These are phyloP conservation scores for Blastocystis sp. DNA, from an alignment of 352 stramenopile genomes.

Conservation along the genomic window DNA sequence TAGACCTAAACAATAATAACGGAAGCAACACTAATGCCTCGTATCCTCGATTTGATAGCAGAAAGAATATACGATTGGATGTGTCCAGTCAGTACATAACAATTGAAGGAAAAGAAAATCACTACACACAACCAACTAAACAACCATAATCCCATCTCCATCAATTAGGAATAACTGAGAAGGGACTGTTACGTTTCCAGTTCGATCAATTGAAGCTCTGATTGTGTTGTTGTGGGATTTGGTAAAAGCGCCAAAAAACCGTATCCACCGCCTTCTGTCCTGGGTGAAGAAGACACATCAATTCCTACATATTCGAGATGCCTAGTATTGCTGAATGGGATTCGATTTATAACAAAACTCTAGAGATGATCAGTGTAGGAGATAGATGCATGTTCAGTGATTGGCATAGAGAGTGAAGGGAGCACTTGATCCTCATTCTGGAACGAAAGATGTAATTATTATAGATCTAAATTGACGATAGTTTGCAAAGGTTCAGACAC, in stretches of 20 bases:
- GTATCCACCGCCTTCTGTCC: not conserved
- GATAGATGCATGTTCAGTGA: not conserved
- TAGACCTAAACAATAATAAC: too few species aligned
- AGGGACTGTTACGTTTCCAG: too few species aligned
- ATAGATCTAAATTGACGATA: not conserved
- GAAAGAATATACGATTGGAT: too few species aligned
- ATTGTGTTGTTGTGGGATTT: too few species aligned
- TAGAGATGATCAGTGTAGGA: conserved; percentile 60
- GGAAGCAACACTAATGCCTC: too few species aligned
- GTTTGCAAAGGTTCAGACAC: conserved; percentile 55
- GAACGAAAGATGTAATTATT: conserved; percentile 40
- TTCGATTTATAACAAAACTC: conserved; percentile 65
- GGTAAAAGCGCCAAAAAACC: not conserved
- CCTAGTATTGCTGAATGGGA: conserved; percentile 68
- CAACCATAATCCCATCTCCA: too few species aligned
- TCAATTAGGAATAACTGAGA: too few species aligned
- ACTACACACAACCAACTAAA: too few species aligned
- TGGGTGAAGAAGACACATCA: conserved; percentile 1
- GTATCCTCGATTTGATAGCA: too few species aligned
- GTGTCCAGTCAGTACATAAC: too few species aligned
- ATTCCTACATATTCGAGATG: conserved; percentile 2
- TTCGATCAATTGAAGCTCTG: too few species aligned
- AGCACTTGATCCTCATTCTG: conserved; percentile 20
- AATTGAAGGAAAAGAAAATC: too few species aligned
- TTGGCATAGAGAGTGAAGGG: conserved; percentile 32